These are phyloP conservation scores for Penicillium decumbens DNA, from an alignment of 2,329 filamentous ascomycete genomes.

Conservation along the genomic window DNA sequence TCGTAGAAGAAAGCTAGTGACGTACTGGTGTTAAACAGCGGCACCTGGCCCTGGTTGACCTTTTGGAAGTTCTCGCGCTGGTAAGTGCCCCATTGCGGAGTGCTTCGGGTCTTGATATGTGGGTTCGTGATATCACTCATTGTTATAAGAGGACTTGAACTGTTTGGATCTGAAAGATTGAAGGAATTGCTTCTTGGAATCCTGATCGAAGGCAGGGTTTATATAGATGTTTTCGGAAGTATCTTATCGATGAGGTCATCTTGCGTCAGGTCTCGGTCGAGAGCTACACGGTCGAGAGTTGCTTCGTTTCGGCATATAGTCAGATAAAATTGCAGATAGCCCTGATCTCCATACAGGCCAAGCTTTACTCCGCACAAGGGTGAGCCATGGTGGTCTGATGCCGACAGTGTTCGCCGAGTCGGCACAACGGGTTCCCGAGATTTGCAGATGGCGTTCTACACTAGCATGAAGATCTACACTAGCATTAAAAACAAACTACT, in stretches of 20 bases:
- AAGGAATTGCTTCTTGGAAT: background rate
- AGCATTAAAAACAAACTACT: background rate
- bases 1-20: background rate
- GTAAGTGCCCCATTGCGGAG: slow-evolving; percentile 53
- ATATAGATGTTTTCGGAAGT: slow-evolving; percentile 1
- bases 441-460: background rate
- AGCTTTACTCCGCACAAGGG: background rate
- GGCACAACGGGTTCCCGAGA: background rate
- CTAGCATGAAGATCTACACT: background rate
- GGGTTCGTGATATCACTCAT: slow-evolving; percentile 48
- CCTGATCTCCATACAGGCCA: background rate
- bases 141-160: background rate
- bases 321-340: background rate
- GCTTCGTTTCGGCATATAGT: background rate
- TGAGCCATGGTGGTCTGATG: background rate
- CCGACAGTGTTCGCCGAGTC: background rate
- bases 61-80: slow-evolving; percentile 55
- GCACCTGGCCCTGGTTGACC: slow-evolving; percentile 47
- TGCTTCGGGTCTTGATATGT: slow-evolving; percentile 48
- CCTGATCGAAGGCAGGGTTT: background rate
- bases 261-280: slow-evolving; percentile 19
- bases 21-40: slow-evolving; percentile 52
- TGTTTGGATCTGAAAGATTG: background rate
- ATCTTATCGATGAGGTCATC: slow-evolving; percentile 28
- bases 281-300: background rate